These are phyloP conservation scores for Pyrrhoderma noxium DNA, from an alignment of 1,284 basidiomycete species.

Conservation along the genomic window DNA sequence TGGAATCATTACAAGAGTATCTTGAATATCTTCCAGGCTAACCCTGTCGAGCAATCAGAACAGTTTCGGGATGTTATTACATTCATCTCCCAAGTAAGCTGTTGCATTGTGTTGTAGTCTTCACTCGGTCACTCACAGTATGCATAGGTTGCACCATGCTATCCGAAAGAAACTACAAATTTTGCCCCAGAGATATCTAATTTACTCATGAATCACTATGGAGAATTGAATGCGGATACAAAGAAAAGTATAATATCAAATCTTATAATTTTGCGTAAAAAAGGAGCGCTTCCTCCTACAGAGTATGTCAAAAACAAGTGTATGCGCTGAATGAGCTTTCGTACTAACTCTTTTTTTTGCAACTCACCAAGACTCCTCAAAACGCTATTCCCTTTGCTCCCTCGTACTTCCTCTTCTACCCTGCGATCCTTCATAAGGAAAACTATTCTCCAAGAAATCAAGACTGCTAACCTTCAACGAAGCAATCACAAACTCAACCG, in stretches of 20 bases:
- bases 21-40: constrained; percentile 75
- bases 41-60: constrained; percentile 72
- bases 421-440: constrained; percentile 86
- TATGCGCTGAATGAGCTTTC: constrained; percentile 1
- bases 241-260: constrained; percentile 82
- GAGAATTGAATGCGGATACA: constrained; percentile 66
- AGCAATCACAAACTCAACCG: constrained; percentile 97
- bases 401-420: constrained; percentile 79
- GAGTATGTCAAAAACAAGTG: constrained; percentile 50
- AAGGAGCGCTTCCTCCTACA: constrained; percentile 87
- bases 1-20: constrained; percentile 95
- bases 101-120: constrained; percentile 8
- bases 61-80: constrained; percentile 82
- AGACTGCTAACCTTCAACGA: constrained; percentile 80
- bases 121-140: neutral
- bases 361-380: constrained; percentile 66
- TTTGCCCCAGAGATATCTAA: constrained; percentile 75
- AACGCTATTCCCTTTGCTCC: constrained; percentile 88
- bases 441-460: constrained; percentile 94
- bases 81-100: constrained; percentile 73
- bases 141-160: constrained; percentile 76
- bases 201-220: constrained; percentile 72
- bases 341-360: neutral
- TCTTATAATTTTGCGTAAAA: constrained; percentile 88
- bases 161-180: constrained; percentile 78